phyloP scores from a whole-genome alignment of 306 rosid species.

The Urtica urens region DNA sequence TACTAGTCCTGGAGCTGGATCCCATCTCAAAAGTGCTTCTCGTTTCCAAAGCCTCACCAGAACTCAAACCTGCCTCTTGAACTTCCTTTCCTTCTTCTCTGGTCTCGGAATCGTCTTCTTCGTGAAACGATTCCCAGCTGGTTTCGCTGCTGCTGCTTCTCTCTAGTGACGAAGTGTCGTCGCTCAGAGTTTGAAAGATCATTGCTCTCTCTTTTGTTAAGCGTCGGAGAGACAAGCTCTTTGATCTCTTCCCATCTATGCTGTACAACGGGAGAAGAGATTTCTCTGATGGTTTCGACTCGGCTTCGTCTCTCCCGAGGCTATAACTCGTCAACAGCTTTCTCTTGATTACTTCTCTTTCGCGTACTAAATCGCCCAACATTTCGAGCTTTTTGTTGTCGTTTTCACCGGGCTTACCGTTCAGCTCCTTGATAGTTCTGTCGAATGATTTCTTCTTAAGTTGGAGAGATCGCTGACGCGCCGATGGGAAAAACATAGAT shows the following conservation, averaged over 20 bases:
- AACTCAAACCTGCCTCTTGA: too few relatives aligned
- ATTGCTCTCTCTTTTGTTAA: conserved; percentile 24
- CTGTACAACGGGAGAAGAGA: conserved; percentile 44
- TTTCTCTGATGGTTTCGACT: conserved; percentile 6
- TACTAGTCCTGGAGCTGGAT: conserved; percentile 16
- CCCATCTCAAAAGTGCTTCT: conserved; percentile 21
- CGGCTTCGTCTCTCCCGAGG: conserved; percentile 44
- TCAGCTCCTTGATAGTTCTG: conserved; percentile 41
- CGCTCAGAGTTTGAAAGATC: conserved; percentile 35
- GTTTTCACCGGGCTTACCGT: conserved; percentile 33
- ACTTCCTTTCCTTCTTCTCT: background rate
- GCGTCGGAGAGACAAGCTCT: conserved; percentile 33
- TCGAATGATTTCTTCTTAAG: conserved; percentile 52
- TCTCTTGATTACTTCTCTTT: conserved; percentile 49
- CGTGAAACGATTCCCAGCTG: conserved; percentile 3
- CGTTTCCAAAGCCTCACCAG: background rate
- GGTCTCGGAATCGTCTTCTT: conserved; percentile 18
- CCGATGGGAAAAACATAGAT: background rate
- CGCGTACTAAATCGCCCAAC: conserved; percentile 23
- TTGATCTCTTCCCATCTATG: conserved; percentile 24
- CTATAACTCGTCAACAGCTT: conserved; percentile 57
- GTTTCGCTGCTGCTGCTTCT: conserved; percentile 26
- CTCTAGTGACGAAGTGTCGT: conserved; percentile 40
- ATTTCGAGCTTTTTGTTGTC: conserved; percentile 28
- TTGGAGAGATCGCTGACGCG: conserved; percentile 44